phyloP scores from a whole-genome alignment of 257 asterid genomes.

The Lantana camara region DNA sequence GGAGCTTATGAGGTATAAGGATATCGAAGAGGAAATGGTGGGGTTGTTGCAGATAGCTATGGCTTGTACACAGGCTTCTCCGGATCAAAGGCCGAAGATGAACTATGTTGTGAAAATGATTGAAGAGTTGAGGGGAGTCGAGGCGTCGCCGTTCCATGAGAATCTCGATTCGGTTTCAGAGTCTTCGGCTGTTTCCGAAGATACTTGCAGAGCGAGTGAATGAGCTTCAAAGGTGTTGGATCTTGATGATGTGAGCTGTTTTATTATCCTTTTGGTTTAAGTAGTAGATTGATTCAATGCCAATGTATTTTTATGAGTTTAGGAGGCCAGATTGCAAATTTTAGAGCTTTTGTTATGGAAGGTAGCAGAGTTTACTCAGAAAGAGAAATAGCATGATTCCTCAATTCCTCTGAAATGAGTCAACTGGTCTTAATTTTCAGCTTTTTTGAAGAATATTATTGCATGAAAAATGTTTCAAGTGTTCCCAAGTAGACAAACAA shows the following conservation, averaged over 20 bases:
- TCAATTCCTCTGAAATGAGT: no score
- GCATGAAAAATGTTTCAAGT: no score
- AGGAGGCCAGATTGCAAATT: no score
- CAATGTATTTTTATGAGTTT: no score
- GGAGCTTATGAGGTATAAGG: conserved; percentile 97
- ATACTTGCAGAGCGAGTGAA: conserved; percentile 58
- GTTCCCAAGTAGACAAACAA: no score
- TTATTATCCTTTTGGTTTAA: no score
- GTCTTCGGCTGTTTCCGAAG: conserved; percentile 72
- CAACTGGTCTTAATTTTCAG: no score
- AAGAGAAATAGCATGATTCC: no score
- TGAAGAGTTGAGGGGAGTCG: conserved; percentile 74
- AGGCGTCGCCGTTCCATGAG: conserved; percentile 69
- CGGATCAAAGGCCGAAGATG: conserved; percentile 83
- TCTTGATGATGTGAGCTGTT: background rate
- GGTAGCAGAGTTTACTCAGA: no score
- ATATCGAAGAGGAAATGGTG: conserved; percentile 95
- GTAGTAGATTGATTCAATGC: no score
- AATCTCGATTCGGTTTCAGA: conserved; percentile 66
- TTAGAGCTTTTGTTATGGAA: no score
- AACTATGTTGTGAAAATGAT: conserved; percentile 73
- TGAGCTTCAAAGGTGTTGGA: conserved; percentile 31
- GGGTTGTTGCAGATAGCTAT: conserved; percentile 84
- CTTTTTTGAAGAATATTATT: no score
- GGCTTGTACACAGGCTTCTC: conserved; percentile 66